These are phyloP conservation scores for Hyaloperonospora brassicae DNA, from an alignment of 352 stramenopile genomes.

Conservation along the genomic window DNA sequence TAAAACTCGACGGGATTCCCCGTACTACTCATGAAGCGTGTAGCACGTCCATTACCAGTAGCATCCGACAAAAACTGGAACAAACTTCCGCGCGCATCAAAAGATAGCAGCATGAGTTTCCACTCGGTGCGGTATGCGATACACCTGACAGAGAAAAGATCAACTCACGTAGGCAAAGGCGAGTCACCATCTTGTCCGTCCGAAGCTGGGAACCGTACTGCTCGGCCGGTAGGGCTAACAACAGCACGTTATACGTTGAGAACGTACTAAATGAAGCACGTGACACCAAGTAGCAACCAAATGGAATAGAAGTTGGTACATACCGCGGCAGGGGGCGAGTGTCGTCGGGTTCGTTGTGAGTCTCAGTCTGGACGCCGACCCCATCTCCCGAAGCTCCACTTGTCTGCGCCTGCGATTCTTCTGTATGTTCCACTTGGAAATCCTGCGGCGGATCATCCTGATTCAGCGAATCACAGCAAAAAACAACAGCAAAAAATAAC, in stretches of 20 bases:
- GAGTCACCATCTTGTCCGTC: constrained; percentile 15
- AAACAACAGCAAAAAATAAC: constrained; percentile 9
- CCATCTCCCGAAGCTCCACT: constrained; percentile 2
- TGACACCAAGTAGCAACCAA: background rate
- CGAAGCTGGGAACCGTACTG: constrained; percentile 11
- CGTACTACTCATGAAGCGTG: constrained; percentile 53
- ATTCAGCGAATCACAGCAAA: constrained; percentile 2
- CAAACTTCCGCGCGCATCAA: constrained; percentile 22
- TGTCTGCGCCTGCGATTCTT: constrained; percentile 19
- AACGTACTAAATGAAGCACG: background rate
- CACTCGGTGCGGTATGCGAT: background rate
- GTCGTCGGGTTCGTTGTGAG: constrained; percentile 30
- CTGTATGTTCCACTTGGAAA: constrained; percentile 31
- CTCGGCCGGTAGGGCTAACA: constrained; percentile 14
- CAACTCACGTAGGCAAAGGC: constrained; percentile 26
- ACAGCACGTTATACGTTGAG: background rate
- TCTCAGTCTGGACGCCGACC: constrained; percentile 11
- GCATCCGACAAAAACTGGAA: constrained; percentile 39
- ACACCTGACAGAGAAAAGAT: background rate
- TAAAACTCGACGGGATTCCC: constrained; percentile 72
- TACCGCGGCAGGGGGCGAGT: constrained; percentile 18
- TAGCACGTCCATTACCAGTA: constrained; percentile 24
- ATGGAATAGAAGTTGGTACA: background rate
- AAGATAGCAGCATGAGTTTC: background rate
- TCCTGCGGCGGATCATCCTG: constrained; percentile 63